A percentile compares a stretch with the other conserved stretches of the same genome.
These are phyloP conservation scores for Coelastrella sp. DNA, from an alignment of 139 green algal genomes.

Conservation along the genomic window DNA sequence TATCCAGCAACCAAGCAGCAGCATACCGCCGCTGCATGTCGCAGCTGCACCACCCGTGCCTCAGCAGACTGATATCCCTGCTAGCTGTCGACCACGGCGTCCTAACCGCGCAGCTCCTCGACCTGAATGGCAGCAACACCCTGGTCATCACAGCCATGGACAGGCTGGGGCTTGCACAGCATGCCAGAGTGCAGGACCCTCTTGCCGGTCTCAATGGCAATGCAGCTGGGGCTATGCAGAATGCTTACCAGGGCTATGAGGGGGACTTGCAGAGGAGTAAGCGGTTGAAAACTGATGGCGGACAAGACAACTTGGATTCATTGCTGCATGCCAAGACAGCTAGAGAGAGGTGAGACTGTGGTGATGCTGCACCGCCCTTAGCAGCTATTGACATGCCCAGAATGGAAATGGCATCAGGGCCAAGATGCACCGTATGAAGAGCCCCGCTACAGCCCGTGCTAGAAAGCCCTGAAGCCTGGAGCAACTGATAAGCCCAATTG, in stretches of 20 bases:
- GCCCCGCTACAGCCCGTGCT: too few relatives aligned
- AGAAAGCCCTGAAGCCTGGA: too few relatives aligned
- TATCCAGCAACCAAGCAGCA: constrained; percentile 14
- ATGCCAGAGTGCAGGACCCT: neutral
- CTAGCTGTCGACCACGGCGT: neutral
- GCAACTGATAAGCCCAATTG: too few relatives aligned
- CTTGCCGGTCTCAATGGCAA: neutral
- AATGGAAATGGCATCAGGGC: neutral
- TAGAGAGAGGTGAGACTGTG: constrained; percentile 5
- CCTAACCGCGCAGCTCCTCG: neutral
- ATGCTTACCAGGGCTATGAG: neutral
- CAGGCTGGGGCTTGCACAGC: neutral
- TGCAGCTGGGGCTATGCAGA: constrained; percentile 18
- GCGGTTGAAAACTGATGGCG: neutral
- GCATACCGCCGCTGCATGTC: neutral
- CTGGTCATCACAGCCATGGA: neutral
- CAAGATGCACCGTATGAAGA: constrained; percentile 31
- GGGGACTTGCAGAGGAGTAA: neutral
- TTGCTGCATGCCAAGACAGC: constrained; percentile 37
- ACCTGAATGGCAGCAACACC: constrained; percentile 19
- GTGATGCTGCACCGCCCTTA: neutral
- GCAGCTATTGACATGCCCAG: neutral
- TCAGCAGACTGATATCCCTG: neutral
- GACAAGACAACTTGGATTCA: neutral
- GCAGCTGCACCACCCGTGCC: neutral